These are phyloP conservation scores for Synchytrium microbalum DNA, from an alignment of 371 early-diverging fungal genomes.

Conservation along the genomic window DNA sequence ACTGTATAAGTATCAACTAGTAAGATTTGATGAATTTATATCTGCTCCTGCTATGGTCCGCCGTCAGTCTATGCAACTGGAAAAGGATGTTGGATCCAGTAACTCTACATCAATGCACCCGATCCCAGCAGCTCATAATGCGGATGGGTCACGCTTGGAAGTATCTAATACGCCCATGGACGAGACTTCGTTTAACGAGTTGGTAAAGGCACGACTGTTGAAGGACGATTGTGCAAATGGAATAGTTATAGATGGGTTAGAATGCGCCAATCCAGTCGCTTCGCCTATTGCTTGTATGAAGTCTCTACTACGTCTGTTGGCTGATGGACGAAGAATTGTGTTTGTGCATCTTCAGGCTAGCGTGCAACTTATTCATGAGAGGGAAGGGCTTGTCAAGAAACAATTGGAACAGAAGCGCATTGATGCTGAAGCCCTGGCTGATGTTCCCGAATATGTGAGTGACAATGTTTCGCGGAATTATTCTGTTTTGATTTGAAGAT, in stretches of 20 bases:
- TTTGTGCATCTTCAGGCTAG: constrained; percentile 35
- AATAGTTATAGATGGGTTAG: constrained; percentile 44
- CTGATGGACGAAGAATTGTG: constrained; percentile 20
- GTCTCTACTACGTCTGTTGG: constrained; percentile 21
- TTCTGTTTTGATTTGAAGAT: too few species aligned
- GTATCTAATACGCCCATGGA: constrained; percentile 14
- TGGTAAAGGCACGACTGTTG: constrained; percentile 23
- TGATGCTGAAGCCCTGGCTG: not conserved
- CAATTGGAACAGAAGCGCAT: constrained; percentile 14
- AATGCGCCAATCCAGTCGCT: constrained; percentile 10
- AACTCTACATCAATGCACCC: not conserved
- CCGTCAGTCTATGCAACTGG: not conserved
- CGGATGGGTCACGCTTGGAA: constrained; percentile 3
- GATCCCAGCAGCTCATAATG: not conserved
- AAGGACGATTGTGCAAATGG: constrained; percentile 32
- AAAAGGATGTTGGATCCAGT: not conserved
- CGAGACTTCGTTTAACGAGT: constrained; percentile 31
- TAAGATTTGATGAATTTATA: constrained; percentile 30
- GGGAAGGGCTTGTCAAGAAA: constrained; percentile 27
- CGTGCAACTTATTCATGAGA: constrained; percentile 28
- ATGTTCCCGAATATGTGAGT: not conserved
- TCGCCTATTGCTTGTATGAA: constrained; percentile 20
- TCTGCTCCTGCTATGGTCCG: constrained; percentile 1
- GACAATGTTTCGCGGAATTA: too few species aligned
- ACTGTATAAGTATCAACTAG: constrained; percentile 18